A percentile compares a stretch with the other conserved stretches of the same genome.
These are phyloP conservation scores for Onygenales sp. DNA, from an alignment of 2,329 filamentous ascomycete genomes.

Conservation along the genomic window DNA sequence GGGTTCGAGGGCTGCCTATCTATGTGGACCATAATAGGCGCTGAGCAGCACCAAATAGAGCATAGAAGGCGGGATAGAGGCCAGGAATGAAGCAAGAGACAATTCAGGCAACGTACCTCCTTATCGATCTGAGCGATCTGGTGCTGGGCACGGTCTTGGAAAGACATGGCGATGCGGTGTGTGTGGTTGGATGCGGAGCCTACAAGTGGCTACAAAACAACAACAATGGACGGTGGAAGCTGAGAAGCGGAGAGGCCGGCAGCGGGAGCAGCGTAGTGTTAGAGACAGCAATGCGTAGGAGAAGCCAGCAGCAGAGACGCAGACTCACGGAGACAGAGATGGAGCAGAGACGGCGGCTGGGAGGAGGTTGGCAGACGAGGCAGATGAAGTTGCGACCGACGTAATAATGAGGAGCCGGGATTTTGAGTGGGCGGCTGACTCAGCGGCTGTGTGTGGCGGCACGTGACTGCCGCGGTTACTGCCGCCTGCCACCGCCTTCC, in stretches of 20 bases:
- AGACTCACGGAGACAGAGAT: background rate
- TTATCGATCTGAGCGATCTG: constrained; percentile 60
- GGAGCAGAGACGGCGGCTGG: constrained; percentile 1
- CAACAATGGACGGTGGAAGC: background rate
- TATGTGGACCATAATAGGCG: too few species aligned
- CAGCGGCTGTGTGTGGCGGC: background rate
- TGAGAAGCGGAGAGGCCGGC: background rate
- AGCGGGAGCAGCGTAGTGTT: background rate
- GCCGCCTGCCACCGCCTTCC: too few species aligned
- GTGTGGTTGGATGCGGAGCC: background rate
- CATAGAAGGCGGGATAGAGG: background rate
- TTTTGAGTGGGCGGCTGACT: background rate
- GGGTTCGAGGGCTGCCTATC: too few species aligned
- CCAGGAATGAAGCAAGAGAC: background rate
- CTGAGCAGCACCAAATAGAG: background rate
- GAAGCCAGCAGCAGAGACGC: background rate
- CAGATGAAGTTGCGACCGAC: background rate
- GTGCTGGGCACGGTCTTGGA: constrained; percentile 55
- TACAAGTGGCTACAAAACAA: background rate
- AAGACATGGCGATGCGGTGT: constrained; percentile 15
- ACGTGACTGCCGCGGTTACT: too few species aligned
- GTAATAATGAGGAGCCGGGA: background rate
- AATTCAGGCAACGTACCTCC: constrained; percentile 42
- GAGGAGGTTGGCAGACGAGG: constrained; percentile 4
- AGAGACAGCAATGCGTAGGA: background rate